A percentile compares a stretch with the other conserved stretches of the same genome.
Evolutionary conservation across 495 filamentous ascomycete species (phyloP).

Genomic region (Evansstolkia leycettana): DNA sequence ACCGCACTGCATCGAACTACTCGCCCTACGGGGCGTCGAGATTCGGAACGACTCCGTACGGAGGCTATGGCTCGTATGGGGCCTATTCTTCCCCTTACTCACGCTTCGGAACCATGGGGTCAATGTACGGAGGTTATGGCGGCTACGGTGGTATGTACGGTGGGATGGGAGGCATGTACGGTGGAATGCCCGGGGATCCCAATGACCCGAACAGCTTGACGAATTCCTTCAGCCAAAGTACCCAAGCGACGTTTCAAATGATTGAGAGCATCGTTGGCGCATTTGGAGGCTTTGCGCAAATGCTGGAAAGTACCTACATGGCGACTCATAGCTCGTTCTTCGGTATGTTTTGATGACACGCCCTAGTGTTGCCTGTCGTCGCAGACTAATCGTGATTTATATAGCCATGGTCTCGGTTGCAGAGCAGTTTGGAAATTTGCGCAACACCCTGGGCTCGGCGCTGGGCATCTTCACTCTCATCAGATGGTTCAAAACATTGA

Average conservation of each 20-base stretch:
- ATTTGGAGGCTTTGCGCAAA: conserved; percentile 92
- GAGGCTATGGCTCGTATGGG: conserved; percentile 33
- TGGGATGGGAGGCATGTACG: conserved; percentile 38
- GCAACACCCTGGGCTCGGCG: conserved; percentile 89
- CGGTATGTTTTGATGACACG: conserved; percentile 45
- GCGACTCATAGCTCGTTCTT: conserved; percentile 99
- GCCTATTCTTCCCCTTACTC: conserved; percentile 1
- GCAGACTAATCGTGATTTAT: conserved; percentile 1
- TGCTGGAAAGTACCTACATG: conserved; percentile 99
- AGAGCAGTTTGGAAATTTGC: conserved; percentile 88
- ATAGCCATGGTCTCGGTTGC: conserved; percentile 95
- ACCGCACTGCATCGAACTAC: conserved; percentile 73
- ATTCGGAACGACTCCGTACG: conserved; percentile 39
- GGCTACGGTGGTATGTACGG: conserved; percentile 29
- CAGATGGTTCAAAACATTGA: conserved; percentile 80
- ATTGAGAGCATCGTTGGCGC: conserved; percentile 98
- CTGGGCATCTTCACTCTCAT: conserved; percentile 92
- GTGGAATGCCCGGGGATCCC: conserved; percentile 43
- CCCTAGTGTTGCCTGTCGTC: too few relatives aligned
- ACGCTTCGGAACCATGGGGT: conserved; percentile 32
- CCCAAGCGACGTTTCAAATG: conserved; percentile 96
- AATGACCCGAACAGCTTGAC: conserved; percentile 92
- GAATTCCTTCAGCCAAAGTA: conserved; percentile 79
- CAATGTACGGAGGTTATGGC: conserved; percentile 42
- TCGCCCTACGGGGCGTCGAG: conserved; percentile 59